phyloP scores from a whole-genome alignment of 2,329 filamentous ascomycete species.

The Fusarium devonianum region DNA sequence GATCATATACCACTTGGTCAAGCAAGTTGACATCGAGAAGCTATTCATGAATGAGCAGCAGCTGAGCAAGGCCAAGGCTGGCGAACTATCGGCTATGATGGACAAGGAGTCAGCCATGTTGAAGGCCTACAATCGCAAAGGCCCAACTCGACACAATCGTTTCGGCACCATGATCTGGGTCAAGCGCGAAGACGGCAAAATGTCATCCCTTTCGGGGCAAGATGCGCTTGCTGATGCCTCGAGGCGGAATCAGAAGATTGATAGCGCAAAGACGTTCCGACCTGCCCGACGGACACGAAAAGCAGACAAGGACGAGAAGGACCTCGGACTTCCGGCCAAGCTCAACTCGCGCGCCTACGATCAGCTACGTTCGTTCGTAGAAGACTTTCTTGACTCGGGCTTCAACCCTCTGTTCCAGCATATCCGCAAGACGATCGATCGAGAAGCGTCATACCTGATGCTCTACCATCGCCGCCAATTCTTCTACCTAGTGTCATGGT shows the following conservation, averaged over 20 bases:
- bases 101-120: constrained; percentile 86
- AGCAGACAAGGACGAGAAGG: constrained; percentile 70
- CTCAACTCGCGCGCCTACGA: constrained; percentile 78
- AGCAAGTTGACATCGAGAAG: constrained; percentile 83
- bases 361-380: constrained; percentile 81
- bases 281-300: constrained; percentile 72
- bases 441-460: constrained; percentile 83
- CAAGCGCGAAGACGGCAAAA: constrained; percentile 82
- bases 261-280: constrained; percentile 88
- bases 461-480: constrained; percentile 83
- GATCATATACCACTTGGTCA: constrained; percentile 89
- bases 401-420: constrained; percentile 93
- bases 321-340: constrained; percentile 76
- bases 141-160: constrained; percentile 86
- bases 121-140: constrained; percentile 76
- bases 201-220: constrained; percentile 88
- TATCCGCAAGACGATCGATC: constrained; percentile 86
- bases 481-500: constrained; percentile 94
- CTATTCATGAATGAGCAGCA: constrained; percentile 85
- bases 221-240: constrained; percentile 78
- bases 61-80: constrained; percentile 70
- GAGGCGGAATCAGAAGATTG: constrained; percentile 84
- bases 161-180: constrained; percentile 99
- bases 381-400: constrained; percentile 91
- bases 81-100: constrained; percentile 78